phyloP scores from a whole-genome alignment of 495 filamentous ascomycete genomes.

The Talaromyces wortmannii region DNA sequence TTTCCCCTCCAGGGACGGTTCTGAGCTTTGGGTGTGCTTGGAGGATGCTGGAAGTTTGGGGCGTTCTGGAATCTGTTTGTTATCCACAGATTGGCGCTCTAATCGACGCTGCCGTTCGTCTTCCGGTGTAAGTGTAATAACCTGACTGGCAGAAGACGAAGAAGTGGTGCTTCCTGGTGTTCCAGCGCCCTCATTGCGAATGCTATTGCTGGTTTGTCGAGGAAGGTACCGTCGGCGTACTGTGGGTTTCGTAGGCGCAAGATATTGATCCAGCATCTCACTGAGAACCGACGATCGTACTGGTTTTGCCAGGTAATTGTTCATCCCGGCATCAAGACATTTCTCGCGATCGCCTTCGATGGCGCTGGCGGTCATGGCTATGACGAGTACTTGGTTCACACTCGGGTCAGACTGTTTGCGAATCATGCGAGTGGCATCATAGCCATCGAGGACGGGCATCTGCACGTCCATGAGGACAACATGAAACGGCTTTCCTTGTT shows the following conservation, averaged over 20 bases:
- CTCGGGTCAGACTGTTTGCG: constrained; percentile 64
- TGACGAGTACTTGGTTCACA: constrained; percentile 73
- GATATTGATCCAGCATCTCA: constrained; percentile 66
- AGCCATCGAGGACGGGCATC: constrained; percentile 93
- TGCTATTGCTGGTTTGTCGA: constrained; percentile 18
- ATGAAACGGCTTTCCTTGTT: constrained; percentile 59
- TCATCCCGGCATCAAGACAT: constrained; percentile 89
- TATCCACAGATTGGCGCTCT: not conserved
- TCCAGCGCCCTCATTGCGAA: constrained; percentile 19
- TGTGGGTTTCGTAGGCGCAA: constrained; percentile 46
- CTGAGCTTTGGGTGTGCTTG: not conserved
- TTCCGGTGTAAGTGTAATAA: constrained; percentile 10
- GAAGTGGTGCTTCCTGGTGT: constrained; percentile 31
- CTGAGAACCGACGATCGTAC: constrained; percentile 69
- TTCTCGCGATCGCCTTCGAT: constrained; percentile 91
- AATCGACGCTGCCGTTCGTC: constrained; percentile 16
- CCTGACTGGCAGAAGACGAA: constrained; percentile 18
- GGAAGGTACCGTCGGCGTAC: constrained; percentile 31
- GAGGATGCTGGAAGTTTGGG: not conserved
- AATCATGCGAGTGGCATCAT: constrained; percentile 79
- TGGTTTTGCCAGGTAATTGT: constrained; percentile 90
- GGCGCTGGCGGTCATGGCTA: constrained; percentile 89
- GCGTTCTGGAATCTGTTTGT: not conserved
- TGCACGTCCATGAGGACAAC: constrained; percentile 93
- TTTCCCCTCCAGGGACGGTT: not conserved